Evolutionary conservation across 306 rosid genomes (phyloP), one percentile per base, ranked within the genome.

Genomic region (Citrullus mucosospermus): DNA sequence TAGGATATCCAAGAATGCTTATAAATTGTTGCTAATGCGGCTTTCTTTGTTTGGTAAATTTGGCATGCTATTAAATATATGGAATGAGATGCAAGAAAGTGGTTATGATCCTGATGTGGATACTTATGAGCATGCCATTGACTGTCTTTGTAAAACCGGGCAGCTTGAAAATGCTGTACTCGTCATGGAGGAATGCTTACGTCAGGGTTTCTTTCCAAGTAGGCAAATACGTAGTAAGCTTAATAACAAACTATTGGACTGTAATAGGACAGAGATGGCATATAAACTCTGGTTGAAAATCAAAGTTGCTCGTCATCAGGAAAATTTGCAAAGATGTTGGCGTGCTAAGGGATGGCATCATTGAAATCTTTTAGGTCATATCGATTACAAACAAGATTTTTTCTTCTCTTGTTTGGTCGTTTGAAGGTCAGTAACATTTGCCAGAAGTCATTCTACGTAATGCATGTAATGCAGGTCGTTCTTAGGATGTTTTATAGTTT

Each of bases 291-390:
- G 84, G 82, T 61, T 88, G 85, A 90, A 92, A 85, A 81, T 92
- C 76, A 92, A 90, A 81, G 83, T 68, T 56, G 97, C 97, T 13
- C 96, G 95, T 65, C 75, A 69, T 20, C 76, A 75, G 70, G 88
- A 92, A 46, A 90, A 86, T 66, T 86, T 91, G 4, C 86, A 85
- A 79, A 89, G 85, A 75, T 84, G 78, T 83, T 90, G 97, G 98
- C 95, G 90, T 56, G 62, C 91, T 55, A 94, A 79, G 32, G 98
- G 98, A 39, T 94, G 97, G 98, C 98, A 94, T 81, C 92, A 89
- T 54, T 93, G 90, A 90, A 81, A 7, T 65, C 74, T 70, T 69
- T n/a, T 16, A 6, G 9, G 13, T 46, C 67, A n/a, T 75, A n/a
- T 22, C 50, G 6, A 11, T 10, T 56, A 14, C 53, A 1, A 56